A percentile compares a stretch with the other conserved stretches of the same genome.
phyloP scores from a whole-genome alignment of 257 asterid genomes.

The Coffea canephora region DNA sequence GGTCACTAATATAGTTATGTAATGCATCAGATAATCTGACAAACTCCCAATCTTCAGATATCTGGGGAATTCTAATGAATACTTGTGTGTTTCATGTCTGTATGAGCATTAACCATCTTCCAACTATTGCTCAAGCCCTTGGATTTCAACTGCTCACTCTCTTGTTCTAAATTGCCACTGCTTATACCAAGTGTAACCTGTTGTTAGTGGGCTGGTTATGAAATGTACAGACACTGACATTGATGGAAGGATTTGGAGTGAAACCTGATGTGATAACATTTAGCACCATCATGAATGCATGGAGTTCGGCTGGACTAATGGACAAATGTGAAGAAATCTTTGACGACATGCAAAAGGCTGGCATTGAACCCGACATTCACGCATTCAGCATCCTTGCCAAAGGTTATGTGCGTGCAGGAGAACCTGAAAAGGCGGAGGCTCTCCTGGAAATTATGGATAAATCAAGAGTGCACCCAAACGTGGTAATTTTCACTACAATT shows the following conservation, averaged over 20 bases:
- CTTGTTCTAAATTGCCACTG: background rate
- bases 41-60: background rate
- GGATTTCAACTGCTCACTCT: background rate
- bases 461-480: slow-evolving; percentile 66
- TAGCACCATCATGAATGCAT: slow-evolving; percentile 93
- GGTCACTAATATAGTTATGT: background rate
- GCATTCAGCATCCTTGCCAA: slow-evolving; percentile 93
- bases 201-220: slow-evolving; percentile 7
- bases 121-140: background rate
- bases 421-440: slow-evolving; percentile 70
- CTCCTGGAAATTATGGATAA: slow-evolving; percentile 52
- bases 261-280: slow-evolving; percentile 86
- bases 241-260: slow-evolving; percentile 83
- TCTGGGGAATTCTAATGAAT: background rate
- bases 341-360: slow-evolving; percentile 64
- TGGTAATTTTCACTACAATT: slow-evolving; percentile 82
- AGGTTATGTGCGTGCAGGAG: slow-evolving; percentile 80
- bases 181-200: background rate
- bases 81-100: background rate
- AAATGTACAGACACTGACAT: slow-evolving; percentile 46
- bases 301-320: slow-evolving; percentile 87
- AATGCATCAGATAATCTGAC: background rate
- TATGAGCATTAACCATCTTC: background rate
- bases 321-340: slow-evolving; percentile 76
- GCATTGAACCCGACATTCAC: slow-evolving; percentile 76